Evolutionary conservation across 352 stramenopile genomes (phyloP), one percentile per base, ranked within the genome.

Genomic region (Thraustochytrium striatum): DNA sequence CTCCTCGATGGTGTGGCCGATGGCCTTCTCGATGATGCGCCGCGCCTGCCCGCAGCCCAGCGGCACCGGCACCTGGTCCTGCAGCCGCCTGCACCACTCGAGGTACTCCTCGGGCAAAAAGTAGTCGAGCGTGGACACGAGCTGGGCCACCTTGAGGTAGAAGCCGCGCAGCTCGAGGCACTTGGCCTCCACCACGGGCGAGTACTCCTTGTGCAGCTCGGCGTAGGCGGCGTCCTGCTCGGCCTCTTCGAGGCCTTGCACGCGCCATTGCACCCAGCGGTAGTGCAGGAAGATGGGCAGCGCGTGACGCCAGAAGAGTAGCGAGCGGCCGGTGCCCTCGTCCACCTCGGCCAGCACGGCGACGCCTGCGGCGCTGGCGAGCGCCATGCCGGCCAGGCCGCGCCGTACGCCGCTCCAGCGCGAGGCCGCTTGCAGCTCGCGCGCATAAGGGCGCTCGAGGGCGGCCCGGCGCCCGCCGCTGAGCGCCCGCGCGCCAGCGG

Each of bases 21-120:
- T 55, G 50, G 85, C 81, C 69, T 80, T 57, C 21, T 83, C 75
- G 11, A 87, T 41, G 47, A 87, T 81, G 21, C 44, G 43, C 68
- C 72, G 53, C 39, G 86, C 82, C 19, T 81, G 36, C 28, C 61
- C 75, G 0, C 75, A 65, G 13, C 53, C 21, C 57, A 87, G 82
- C 13, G 73, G 72, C 32, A 32, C 41, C 16, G 84, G 84, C 44
- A 86, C 84, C 43, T 80, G 28, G 53, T 87, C 84, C 52, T 87
- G 84, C 19, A 87, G 81, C 33, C 69, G 75, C 25, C 65, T 83
- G 72, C 52, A 28, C 41, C 69, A 80, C n/a, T 53, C 19, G 8
- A 85, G 52, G 79, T 86, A 86, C 57, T 82, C 68, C 36, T n/a
- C 70, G 13, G 84, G 84, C 80, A 87, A 86, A 81, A 87, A 87